phyloP scores from a whole-genome alignment of 768 basidiomycete species.

The Suillus weaverae region DNA sequence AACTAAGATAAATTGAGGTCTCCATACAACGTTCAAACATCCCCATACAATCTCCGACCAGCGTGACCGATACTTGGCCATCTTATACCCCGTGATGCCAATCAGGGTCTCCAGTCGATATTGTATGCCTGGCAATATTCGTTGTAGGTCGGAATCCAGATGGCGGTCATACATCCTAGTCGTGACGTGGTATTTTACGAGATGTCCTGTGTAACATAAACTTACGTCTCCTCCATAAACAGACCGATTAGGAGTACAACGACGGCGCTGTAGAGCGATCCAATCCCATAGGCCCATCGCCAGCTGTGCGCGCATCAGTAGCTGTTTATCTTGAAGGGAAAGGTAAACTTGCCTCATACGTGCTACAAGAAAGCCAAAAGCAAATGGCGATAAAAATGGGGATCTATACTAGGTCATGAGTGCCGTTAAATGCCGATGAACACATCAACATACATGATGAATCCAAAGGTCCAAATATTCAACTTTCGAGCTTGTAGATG shows the following conservation, averaged over 20 bases:
- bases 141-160: constrained; percentile 25
- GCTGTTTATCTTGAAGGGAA: no score
- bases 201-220: not conserved
- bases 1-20: constrained; percentile 47
- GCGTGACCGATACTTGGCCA: constrained; percentile 45
- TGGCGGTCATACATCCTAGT: constrained; percentile 45
- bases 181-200: not conserved
- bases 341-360: constrained; percentile 22
- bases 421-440: constrained; percentile 30
- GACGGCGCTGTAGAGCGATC: constrained; percentile 45
- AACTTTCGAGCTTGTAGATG: constrained; percentile 53
- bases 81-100: constrained; percentile 47
- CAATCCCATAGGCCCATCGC: constrained; percentile 57
- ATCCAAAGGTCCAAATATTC: constrained; percentile 55
- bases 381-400: constrained; percentile 31
- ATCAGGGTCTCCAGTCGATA: constrained; percentile 48
- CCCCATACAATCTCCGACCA: constrained; percentile 37
- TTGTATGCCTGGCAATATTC: constrained; percentile 31
- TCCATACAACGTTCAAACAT: constrained; percentile 44
- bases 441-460: constrained; percentile 46
- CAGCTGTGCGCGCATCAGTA: constrained; percentile 30
- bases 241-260: constrained; percentile 47
- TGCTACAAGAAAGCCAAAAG: constrained; percentile 30
- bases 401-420: constrained; percentile 30
- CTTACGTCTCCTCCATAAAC: constrained; percentile 53